Evolutionary conservation across 176 grass and related monocot genomes (phyloP).

Genomic region (Rhynchospora tenuis): DNA sequence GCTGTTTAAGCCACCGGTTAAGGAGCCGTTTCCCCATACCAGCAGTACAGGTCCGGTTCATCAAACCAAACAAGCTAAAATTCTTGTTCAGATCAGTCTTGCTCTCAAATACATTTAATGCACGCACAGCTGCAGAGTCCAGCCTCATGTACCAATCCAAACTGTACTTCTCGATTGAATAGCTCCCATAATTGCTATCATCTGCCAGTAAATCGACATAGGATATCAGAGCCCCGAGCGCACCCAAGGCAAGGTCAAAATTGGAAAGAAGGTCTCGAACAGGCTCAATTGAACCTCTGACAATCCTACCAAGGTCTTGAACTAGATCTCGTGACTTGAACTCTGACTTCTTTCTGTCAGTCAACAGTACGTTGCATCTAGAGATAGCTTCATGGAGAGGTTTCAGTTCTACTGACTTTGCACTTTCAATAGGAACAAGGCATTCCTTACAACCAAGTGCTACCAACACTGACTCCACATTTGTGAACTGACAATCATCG

Average conservation of each 20-base stretch:
- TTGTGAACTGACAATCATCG: conserved; percentile 87
- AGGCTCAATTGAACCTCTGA: conserved; percentile 84
- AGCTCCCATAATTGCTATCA: conserved; percentile 75
- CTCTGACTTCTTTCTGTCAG: conserved; percentile 75
- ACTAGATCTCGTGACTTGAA: conserved; percentile 85
- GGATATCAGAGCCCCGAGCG: conserved; percentile 68
- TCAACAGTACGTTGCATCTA: conserved; percentile 72
- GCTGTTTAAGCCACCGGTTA: conserved; percentile 94
- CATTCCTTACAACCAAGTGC: conserved; percentile 94
- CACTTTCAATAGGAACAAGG: conserved; percentile 70
- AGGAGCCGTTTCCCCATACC: conserved; percentile 93
- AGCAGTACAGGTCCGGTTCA: conserved; percentile 96
- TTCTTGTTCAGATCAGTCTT: conserved; percentile 97
- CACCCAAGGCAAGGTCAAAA: conserved; percentile 73
- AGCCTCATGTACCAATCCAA: conserved; percentile 81
- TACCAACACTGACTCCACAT: conserved; percentile 82
- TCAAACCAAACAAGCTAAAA: conserved; percentile 96
- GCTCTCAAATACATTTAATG: conserved; percentile 80
- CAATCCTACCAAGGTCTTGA: conserved; percentile 87
- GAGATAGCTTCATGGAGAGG: conserved; percentile 59
- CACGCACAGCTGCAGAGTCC: conserved; percentile 84
- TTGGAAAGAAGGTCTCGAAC: conserved; percentile 79
- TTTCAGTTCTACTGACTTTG: conserved; percentile 64
- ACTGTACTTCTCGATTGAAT: conserved; percentile 83
- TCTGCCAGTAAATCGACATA: conserved; percentile 87